Conservation (phyloP, 805 yeast genomes). For the Candida insectalens region DNA sequence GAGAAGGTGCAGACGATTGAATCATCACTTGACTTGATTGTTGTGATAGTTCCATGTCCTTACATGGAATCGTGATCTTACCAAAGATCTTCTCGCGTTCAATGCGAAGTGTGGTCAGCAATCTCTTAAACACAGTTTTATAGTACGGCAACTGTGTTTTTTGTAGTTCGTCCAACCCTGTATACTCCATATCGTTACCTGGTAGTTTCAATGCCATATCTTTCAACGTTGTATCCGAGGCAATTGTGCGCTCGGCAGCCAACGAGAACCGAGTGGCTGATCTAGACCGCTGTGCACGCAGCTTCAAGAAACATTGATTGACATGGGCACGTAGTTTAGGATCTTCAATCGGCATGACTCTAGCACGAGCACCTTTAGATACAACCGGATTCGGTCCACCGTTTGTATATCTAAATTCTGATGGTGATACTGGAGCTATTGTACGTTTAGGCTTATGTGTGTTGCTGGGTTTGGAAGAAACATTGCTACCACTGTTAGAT, state of each 20-base stretch:
- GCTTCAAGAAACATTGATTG: constrained; percentile 19
- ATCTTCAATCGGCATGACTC: constrained; percentile 7
- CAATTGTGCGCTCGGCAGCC: constrained; percentile 24
- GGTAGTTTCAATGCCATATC: constrained; percentile 53
- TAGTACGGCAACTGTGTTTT: constrained; percentile 18
- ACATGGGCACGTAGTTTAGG: constrained; percentile 20
- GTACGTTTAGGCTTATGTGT: constrained; percentile 1
- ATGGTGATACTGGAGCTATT: too few relatives aligned
- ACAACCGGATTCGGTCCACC: constrained; percentile 2
- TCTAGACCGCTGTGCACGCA: constrained; percentile 32
- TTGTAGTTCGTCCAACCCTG: constrained; percentile 27
- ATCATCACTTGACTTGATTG: constrained; percentile 8
- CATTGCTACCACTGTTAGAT: too few relatives aligned
- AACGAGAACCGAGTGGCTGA: constrained; percentile 32
- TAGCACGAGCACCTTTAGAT: constrained; percentile 10
- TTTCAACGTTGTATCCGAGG: constrained; percentile 31
- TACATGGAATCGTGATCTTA: constrained; percentile 2
- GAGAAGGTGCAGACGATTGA: constrained; percentile 12
- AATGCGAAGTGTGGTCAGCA: constrained; percentile 13
- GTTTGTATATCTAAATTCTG: constrained; percentile 7
- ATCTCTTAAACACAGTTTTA: constrained; percentile 15
- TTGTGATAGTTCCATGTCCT: neutral
- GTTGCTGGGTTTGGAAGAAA: neutral
- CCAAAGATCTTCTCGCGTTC: constrained; percentile 12
- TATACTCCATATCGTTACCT: constrained; percentile 35